Conservation (phyloP, 768 basidiomycete genomes). For the Mycena albidolilacea region DNA sequence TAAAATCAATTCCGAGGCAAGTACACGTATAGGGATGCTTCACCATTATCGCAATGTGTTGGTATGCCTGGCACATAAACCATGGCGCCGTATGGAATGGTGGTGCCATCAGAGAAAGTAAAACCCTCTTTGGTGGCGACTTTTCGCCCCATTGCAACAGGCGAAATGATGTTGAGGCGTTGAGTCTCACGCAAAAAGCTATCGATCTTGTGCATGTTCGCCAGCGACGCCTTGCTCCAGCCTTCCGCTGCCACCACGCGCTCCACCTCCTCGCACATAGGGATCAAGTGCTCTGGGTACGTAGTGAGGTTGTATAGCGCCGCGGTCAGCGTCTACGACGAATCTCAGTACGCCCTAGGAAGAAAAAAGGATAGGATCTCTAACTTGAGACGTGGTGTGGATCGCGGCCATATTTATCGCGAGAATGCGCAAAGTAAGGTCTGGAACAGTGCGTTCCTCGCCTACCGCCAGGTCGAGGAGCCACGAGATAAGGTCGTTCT, state of each 20-base stretch:
- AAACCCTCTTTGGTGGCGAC: conserved; percentile 43
- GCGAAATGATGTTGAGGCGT: conserved; percentile 36
- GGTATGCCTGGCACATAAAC: conserved; percentile 40
- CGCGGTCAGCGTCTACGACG: conserved; percentile 25
- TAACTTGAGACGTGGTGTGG: too few relatives aligned
- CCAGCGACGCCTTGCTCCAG: background rate
- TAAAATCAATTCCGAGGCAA: background rate
- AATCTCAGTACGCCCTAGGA: background rate
- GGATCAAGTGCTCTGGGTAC: conserved; percentile 1
- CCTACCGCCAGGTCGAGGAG: conserved; percentile 9
- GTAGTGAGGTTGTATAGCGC: conserved; percentile 8
- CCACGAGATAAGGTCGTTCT: conserved; percentile 21
- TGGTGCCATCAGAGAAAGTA: conserved; percentile 53
- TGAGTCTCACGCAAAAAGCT: conserved; percentile 9
- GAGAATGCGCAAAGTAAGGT: background rate
- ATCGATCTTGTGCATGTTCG: conserved; percentile 17
- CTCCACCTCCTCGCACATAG: too few relatives aligned
- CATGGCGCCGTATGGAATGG: conserved; percentile 49
- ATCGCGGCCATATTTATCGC: background rate
- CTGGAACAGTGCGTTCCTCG: conserved; percentile 5
- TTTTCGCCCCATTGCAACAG: conserved; percentile 43
- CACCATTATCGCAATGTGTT: too few relatives aligned
- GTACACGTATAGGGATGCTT: background rate
- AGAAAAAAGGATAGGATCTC: background rate
- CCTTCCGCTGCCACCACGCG: conserved; percentile 9